These are phyloP conservation scores for Fusarium protoensiforme DNA, from an alignment of 2,329 filamentous ascomycete species.

Conservation along the genomic window DNA sequence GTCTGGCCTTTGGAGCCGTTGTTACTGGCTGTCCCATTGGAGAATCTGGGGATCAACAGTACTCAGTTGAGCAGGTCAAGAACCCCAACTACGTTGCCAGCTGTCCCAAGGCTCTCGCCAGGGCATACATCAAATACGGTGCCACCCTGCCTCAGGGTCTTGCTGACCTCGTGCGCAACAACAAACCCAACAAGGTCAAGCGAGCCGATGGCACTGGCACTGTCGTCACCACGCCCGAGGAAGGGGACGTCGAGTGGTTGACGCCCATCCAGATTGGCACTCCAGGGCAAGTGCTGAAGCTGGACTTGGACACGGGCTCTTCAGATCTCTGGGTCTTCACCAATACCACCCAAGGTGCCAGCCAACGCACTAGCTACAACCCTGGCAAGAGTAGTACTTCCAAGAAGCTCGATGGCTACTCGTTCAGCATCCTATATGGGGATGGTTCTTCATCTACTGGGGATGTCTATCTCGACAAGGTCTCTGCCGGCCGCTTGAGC, in stretches of 20 bases:
- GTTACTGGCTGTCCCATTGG: constrained; percentile 25
- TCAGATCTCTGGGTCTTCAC: constrained; percentile 62
- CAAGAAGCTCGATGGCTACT: constrained; percentile 48
- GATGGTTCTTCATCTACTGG: constrained; percentile 56
- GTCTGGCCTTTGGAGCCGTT: constrained; percentile 37
- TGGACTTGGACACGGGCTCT: constrained; percentile 60
- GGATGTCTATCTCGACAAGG: constrained; percentile 56
- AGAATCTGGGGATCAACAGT: constrained; percentile 19
- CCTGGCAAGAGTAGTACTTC: constrained; percentile 53
- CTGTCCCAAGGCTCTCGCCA: constrained; percentile 47
- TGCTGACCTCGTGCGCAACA: constrained; percentile 36
- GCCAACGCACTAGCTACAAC: constrained; percentile 54
- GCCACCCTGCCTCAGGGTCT: constrained; percentile 47
- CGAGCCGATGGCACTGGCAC: constrained; percentile 42
- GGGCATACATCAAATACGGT: constrained; percentile 52
- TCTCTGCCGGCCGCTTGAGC: constrained; percentile 54
- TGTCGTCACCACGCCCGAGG: constrained; percentile 36
- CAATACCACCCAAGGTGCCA: constrained; percentile 53
- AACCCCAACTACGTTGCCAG: constrained; percentile 49
- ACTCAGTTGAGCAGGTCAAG: constrained; percentile 50
- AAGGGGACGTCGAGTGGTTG: constrained; percentile 52
- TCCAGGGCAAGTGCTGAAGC: constrained; percentile 54
- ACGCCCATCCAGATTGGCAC: constrained; percentile 56
- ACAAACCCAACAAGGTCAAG: constrained; percentile 28
- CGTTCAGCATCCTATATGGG: constrained; percentile 57